Base-by-base conservation (phyloP, 176 grass and related monocot genomes). In the Puccinellia tenuiflora region DNA sequence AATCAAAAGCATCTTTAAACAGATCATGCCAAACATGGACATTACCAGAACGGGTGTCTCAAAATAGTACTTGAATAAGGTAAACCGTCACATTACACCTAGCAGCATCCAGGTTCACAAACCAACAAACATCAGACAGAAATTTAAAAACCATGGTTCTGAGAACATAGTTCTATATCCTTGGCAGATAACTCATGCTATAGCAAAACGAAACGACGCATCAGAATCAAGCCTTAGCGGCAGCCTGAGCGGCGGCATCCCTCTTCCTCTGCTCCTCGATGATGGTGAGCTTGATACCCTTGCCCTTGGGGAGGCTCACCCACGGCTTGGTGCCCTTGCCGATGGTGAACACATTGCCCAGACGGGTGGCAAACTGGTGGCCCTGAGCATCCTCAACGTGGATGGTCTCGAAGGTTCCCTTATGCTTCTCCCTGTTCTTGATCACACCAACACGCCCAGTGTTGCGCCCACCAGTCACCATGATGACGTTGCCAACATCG, bases 361-460 rank as follows among this genome's bases (percentile, higher is more conserved):
- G 68, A 73, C 88, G 85, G 21, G 91, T 90, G 8, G 85, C 85
- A 0, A 93, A 93, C 61, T 90, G 81, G 43, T 93, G 88, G 62
- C 91, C 91, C 24, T 50, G 86, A 6, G 91, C 82, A 73, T 93
- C 91, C 81, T 93, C 88, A 12, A 93, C 55, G 17, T 93, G 91
- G 66, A 93, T 88, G 34, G 88, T 93, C 77, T 93, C 91, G 4
- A 93, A 93, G 82, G 66, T 90, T 37, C 91, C 91, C 88, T 88
- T 90, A 51, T 93, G 88, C 85, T 93, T 93, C 66, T 93, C 91
- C 68, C 91, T 80, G 73, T 90, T 93, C 81, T 93, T 93, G 46
- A 90, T 90, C 26, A 93, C 78, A 62, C 91, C 91, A 60, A 93
- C 85, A 55, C 91, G 88, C 2, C 91, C 91, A 20, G 82, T 93